phyloP scores from a whole-genome alignment of 768 basidiomycete genomes.

The Russula vinacea region DNA sequence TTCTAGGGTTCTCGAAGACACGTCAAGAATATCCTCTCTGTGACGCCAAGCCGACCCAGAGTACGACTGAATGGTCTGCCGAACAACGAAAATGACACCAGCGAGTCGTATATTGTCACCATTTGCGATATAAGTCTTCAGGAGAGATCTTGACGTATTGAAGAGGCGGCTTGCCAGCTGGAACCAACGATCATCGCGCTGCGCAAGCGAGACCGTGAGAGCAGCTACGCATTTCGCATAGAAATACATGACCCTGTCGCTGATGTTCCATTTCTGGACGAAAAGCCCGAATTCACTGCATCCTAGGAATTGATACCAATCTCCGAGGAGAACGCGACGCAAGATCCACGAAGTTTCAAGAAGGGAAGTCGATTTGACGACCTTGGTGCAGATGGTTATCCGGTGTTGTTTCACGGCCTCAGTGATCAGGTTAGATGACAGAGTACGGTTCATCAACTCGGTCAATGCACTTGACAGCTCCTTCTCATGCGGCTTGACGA shows the following conservation, averaged over 20 bases:
- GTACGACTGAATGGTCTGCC: not conserved
- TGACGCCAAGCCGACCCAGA: not conserved
- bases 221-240: constrained; percentile 12
- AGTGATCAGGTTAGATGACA: not conserved
- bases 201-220: not conserved
- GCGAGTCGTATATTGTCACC: not conserved
- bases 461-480: not conserved
- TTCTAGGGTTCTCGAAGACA: not conserved
- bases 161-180: not conserved
- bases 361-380: not conserved
- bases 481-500: not conserved
- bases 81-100: not conserved
- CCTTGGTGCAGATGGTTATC: constrained; percentile 2
- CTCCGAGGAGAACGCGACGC: constrained; percentile 6
- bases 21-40: not conserved
- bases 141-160: too few species aligned
- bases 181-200: constrained; percentile 2
- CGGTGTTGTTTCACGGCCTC: constrained; percentile 8
- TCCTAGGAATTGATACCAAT: constrained; percentile 6
- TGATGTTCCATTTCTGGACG: not conserved
- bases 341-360: constrained; percentile 3
- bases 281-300: constrained; percentile 10
- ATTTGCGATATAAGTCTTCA: too few species aligned
- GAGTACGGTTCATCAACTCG: constrained; percentile 11
- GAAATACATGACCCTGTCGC: not conserved